These are phyloP conservation scores for Favolaschia claudopus DNA, from an alignment of 768 basidiomycete species.

Conservation along the genomic window DNA sequence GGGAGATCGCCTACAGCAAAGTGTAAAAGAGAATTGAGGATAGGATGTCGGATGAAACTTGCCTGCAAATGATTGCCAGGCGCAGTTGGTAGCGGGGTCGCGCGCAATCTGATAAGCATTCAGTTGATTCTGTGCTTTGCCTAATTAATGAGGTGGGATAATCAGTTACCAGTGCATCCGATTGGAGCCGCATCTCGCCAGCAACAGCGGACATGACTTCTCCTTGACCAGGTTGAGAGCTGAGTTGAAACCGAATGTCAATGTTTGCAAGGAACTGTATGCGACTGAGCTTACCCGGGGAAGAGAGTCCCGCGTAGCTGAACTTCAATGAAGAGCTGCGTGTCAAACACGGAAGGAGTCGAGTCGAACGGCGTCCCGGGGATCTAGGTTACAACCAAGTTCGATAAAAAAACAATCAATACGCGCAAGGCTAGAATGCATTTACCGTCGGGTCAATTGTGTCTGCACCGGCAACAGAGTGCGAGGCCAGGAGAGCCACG, in stretches of 20 bases:
- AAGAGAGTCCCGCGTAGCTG: constrained; percentile 2
- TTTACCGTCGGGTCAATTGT: constrained; percentile 32
- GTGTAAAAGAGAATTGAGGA: constrained; percentile 29
- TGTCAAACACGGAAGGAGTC: constrained; percentile 28
- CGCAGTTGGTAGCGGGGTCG: constrained; percentile 30
- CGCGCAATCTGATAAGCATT: constrained; percentile 23
- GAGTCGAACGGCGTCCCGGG: constrained; percentile 27
- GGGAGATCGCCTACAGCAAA: constrained; percentile 39
- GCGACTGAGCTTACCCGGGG: background rate
- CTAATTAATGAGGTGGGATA: constrained; percentile 2
- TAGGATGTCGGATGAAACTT: constrained; percentile 20
- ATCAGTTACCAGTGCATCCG: constrained; percentile 37
- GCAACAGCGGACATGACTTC: constrained; percentile 30
- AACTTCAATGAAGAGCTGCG: constrained; percentile 32
- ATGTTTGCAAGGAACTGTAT: background rate
- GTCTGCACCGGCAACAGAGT: constrained; percentile 31
- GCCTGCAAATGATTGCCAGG: constrained; percentile 34
- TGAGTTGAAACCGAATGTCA: background rate
- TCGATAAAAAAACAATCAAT: constrained; percentile 20
- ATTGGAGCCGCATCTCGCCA: constrained; percentile 18
- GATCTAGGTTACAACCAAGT: constrained; percentile 20
- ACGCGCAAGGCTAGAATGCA: constrained; percentile 9
- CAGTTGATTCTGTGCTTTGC: background rate
- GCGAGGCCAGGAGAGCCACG: constrained; percentile 32
- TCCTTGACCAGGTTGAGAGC: background rate